These are phyloP conservation scores for Venturia aucupariae DNA, from an alignment of 2,329 filamentous ascomycete genomes.

Conservation along the genomic window DNA sequence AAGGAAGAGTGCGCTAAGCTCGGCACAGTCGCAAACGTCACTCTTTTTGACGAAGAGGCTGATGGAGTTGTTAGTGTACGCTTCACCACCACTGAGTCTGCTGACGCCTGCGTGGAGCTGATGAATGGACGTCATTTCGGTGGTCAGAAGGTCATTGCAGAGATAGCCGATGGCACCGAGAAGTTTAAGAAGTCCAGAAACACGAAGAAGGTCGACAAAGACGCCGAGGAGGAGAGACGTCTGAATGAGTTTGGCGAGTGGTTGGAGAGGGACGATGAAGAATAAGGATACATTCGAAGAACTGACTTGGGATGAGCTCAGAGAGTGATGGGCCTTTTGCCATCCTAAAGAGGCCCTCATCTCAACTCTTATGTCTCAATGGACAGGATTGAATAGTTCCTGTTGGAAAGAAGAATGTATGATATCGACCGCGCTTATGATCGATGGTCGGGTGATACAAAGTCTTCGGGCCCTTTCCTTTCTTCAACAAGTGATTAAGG, in stretches of 20 bases:
- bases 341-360: not conserved
- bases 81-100: constrained; percentile 63
- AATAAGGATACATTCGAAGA: not conserved
- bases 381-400: not conserved
- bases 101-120: constrained; percentile 55
- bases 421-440: no score
- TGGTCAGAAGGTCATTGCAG: constrained; percentile 61
- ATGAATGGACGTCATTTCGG: constrained; percentile 79
- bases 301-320: not conserved
- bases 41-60: constrained; percentile 77
- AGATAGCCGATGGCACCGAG: constrained; percentile 61
- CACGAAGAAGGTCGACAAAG: constrained; percentile 32
- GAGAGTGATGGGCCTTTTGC: not conserved
- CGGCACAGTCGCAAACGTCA: constrained; percentile 78
- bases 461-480: no score
- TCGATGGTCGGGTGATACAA: no score
- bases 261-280: constrained; percentile 13
- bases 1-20: constrained; percentile 81
- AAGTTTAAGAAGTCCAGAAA: constrained; percentile 58
- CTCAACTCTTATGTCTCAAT: not conserved
- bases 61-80: constrained; percentile 79
- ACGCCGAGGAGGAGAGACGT: constrained; percentile 40
- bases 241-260: constrained; percentile 27
- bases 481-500: no score
- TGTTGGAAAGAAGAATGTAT: not conserved